A percentile compares a stretch with the other conserved stretches of the same genome.
Conservation (phyloP, 805 yeast genomes). For the Zygosaccharomyces pseudorouxii region DNA sequence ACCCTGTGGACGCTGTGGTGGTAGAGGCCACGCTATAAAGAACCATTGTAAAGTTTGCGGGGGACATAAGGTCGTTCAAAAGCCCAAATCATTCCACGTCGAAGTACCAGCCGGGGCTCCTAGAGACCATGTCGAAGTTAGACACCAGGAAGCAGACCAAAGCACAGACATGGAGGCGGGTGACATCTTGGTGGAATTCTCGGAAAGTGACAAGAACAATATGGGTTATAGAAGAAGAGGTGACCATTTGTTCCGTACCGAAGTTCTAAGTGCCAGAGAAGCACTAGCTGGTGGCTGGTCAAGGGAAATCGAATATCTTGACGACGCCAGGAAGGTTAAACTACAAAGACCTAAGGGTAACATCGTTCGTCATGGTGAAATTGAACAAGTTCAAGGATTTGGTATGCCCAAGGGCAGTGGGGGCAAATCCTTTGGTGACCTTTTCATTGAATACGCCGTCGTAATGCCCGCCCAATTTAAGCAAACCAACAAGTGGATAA, state of each 20-base stretch:
- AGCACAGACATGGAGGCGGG: slow-evolving; percentile 82
- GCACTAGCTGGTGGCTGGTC: slow-evolving; percentile 79
- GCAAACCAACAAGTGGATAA: slow-evolving; percentile 5
- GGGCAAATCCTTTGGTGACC: slow-evolving; percentile 45
- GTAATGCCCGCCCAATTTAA: slow-evolving; percentile 37
- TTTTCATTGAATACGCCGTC: slow-evolving; percentile 46
- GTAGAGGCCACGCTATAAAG: slow-evolving; percentile 64
- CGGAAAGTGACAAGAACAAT: slow-evolving; percentile 49
- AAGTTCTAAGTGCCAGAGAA: slow-evolving; percentile 66
- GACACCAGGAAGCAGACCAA: slow-evolving; percentile 77
- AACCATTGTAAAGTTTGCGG: slow-evolving; percentile 64
- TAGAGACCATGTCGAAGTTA: slow-evolving; percentile 51
- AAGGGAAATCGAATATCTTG: slow-evolving; percentile 62
- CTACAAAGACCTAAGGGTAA: slow-evolving; percentile 50
- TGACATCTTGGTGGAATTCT: slow-evolving; percentile 58
- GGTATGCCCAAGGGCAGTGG: slow-evolving; percentile 68
- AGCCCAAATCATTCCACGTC: slow-evolving; percentile 52
- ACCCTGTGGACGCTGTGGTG: slow-evolving; percentile 74
- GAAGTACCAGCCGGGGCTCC: slow-evolving; percentile 67
- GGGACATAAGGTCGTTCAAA: slow-evolving; percentile 62
- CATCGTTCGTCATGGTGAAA: slow-evolving; percentile 58
- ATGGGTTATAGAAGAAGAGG: slow-evolving; percentile 86
- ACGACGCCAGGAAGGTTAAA: slow-evolving; percentile 45
- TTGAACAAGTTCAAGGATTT: slow-evolving; percentile 63
- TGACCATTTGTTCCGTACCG: slow-evolving; percentile 70